Conservation (phyloP, 2,329 filamentous ascomycete species). For the Colletotrichum costaricense region DNA sequence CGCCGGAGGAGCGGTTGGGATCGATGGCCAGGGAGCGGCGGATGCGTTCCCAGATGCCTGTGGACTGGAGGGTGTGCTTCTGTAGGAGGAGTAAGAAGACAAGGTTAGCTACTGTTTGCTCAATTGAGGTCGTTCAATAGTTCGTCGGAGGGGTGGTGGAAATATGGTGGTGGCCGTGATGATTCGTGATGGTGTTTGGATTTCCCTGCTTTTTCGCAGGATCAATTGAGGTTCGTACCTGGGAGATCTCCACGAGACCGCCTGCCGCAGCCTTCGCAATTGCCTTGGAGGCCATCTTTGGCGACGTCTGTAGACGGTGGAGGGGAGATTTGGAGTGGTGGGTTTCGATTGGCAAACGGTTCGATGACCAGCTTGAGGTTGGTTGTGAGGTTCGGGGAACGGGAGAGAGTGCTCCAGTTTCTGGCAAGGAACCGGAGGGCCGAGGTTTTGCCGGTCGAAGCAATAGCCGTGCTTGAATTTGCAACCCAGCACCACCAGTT, state of each 20-base stretch:
- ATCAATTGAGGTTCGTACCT: constrained; percentile 58
- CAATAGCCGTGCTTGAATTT: constrained; percentile 36
- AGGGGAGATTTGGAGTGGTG: constrained; percentile 20
- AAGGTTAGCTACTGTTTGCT: neutral
- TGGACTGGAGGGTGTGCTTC: constrained; percentile 97
- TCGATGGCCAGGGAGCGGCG: constrained; percentile 85
- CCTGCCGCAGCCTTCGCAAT: constrained; percentile 64
- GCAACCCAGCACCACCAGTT: constrained; percentile 11
- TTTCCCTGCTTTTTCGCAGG: constrained; percentile 9
- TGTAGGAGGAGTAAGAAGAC: constrained; percentile 49
- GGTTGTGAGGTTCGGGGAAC: constrained; percentile 31
- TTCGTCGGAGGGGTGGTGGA: constrained; percentile 3
- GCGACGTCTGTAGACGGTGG: constrained; percentile 40
- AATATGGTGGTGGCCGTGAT: neutral
- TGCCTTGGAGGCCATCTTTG: constrained; percentile 71
- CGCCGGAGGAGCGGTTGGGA: constrained; percentile 87
- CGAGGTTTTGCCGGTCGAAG: constrained; percentile 32
- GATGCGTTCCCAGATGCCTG: constrained; percentile 87
- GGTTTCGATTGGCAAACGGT: constrained; percentile 17
- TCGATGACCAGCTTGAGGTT: constrained; percentile 27
- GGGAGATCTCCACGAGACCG: constrained; percentile 65
- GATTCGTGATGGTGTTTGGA: neutral
- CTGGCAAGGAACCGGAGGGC: constrained; percentile 12
- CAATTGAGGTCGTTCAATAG: constrained; percentile 1
- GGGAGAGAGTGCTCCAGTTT: constrained; percentile 30